Evolutionary conservation across 2,329 filamentous ascomycete species (phyloP).

Genomic region (Cytospora schulzeri): DNA sequence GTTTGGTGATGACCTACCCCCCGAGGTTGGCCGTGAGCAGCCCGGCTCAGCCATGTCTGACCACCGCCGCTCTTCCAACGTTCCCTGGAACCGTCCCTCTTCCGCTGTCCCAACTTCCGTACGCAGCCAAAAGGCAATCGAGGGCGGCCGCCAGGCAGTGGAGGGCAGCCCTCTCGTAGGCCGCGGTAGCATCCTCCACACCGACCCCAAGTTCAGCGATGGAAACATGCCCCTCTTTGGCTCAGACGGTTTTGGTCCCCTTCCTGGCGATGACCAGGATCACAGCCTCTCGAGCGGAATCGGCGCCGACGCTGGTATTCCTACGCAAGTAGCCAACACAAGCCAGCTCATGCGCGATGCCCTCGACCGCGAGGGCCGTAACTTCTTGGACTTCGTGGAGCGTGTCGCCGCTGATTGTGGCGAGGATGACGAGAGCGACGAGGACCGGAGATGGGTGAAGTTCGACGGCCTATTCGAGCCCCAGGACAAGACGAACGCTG

Average conservation of each 20-base stretch:
- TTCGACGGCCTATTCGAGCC: constrained; percentile 74
- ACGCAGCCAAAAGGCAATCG: constrained; percentile 44
- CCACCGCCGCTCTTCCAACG: constrained; percentile 43
- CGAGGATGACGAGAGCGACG: constrained; percentile 35
- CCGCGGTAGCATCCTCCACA: constrained; percentile 39
- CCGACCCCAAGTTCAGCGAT: constrained; percentile 53
- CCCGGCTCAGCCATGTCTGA: constrained; percentile 28
- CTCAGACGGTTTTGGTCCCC: constrained; percentile 37
- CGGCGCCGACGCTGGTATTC: constrained; percentile 27
- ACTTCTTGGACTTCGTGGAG: constrained; percentile 50
- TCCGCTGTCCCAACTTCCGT: constrained; percentile 50
- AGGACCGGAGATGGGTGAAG: constrained; percentile 52
- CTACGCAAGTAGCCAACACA: constrained; percentile 31
- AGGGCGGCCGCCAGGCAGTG: constrained; percentile 37
- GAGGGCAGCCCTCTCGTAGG: constrained; percentile 43
- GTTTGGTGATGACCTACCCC: constrained; percentile 27
- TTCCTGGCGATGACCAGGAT: constrained; percentile 33
- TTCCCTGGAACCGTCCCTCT: constrained; percentile 57
- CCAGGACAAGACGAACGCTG: constrained; percentile 52
- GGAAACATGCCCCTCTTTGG: constrained; percentile 37
- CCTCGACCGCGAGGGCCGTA: constrained; percentile 48
- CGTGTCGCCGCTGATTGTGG: constrained; percentile 36
- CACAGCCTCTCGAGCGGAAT: constrained; percentile 36
- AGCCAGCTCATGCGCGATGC: constrained; percentile 39
- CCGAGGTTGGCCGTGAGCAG: constrained; percentile 36